Conservation (phyloP, 208 protist genomes). For the Acanthamoeba rhysodes region DNA sequence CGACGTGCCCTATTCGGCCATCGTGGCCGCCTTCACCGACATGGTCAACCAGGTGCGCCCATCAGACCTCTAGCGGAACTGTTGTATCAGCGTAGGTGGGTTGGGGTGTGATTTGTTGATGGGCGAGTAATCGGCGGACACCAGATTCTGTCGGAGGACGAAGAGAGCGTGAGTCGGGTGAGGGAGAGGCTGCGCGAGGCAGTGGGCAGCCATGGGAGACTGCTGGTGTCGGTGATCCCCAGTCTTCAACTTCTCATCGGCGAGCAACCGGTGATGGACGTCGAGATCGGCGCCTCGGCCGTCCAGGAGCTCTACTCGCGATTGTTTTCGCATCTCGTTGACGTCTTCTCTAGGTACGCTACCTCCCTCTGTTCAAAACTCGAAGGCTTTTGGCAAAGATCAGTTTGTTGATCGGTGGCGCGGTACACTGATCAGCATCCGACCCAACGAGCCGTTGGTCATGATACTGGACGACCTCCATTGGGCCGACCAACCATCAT, state of each 20-base stretch:
- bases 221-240: conserved; percentile 14
- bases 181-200: not conserved
- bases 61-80: no score
- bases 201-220: not conserved
- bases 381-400: no score
- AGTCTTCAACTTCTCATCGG: conserved; percentile 39
- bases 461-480: conserved; percentile 46
- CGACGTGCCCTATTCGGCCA: conserved; percentile 69
- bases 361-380: not conserved
- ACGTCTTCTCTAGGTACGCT: not conserved
- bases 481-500: conserved; percentile 58
- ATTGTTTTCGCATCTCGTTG: not conserved
- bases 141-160: conserved; percentile 57
- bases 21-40: conserved; percentile 47
- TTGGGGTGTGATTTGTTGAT: no score
- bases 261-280: not conserved
- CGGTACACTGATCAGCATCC: not conserved
- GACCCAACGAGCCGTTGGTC: not conserved
- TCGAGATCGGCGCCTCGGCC: not conserved
- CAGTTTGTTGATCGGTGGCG: not conserved
- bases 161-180: not conserved
- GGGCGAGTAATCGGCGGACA: no score
- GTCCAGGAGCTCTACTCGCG: not conserved
- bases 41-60: conserved; percentile 15
- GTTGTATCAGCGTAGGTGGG: no score